These are phyloP conservation scores for Leptodontidium sp. DNA, from an alignment of 2,329 filamentous ascomycete genomes.

Conservation along the genomic window DNA sequence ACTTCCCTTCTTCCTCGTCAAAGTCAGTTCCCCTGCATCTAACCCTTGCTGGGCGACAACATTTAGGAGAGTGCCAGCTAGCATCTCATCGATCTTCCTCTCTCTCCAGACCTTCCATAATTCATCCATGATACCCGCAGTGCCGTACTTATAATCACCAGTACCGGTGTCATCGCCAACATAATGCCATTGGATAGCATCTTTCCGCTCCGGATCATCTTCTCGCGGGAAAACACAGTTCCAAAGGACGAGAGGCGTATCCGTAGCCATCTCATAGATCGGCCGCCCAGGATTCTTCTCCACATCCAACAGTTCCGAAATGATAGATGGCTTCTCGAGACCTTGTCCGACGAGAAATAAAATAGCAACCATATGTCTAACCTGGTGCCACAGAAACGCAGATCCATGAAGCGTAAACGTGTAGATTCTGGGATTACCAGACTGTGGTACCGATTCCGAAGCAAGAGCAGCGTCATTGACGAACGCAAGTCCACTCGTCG, in stretches of 20 bases:
- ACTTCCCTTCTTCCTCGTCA: conserved; percentile 46
- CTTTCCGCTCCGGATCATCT: conserved; percentile 53
- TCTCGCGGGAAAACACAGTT: conserved; percentile 85
- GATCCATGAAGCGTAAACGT: conserved; percentile 88
- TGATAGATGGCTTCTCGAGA: conserved; percentile 76
- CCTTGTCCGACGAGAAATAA: conserved; percentile 94
- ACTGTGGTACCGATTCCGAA: conserved; percentile 40
- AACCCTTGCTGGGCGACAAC: conserved; percentile 57
- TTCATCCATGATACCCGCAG: conserved; percentile 72
- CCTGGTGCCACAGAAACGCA: conserved; percentile 98
- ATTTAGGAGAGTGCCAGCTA: conserved; percentile 78
- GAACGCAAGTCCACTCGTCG: conserved; percentile 63
- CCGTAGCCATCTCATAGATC: conserved; percentile 88
- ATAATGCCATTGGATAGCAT: conserved; percentile 81
- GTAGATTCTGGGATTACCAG: conserved; percentile 72
- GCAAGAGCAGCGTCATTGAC: conserved; percentile 57
- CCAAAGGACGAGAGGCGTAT: conserved; percentile 92
- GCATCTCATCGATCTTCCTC: conserved; percentile 87
- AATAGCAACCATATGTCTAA: conserved; percentile 90
- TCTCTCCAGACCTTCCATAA: conserved; percentile 86
- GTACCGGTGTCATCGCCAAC: conserved; percentile 70
- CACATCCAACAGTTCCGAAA: conserved; percentile 79
- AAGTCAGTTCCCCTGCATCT: conserved; percentile 36
- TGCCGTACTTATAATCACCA: conserved; percentile 67
- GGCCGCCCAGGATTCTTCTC: conserved; percentile 77